Base-by-base conservation (phyloP, 2,329 filamentous ascomycete genomes). In the Xylaria sp. region DNA sequence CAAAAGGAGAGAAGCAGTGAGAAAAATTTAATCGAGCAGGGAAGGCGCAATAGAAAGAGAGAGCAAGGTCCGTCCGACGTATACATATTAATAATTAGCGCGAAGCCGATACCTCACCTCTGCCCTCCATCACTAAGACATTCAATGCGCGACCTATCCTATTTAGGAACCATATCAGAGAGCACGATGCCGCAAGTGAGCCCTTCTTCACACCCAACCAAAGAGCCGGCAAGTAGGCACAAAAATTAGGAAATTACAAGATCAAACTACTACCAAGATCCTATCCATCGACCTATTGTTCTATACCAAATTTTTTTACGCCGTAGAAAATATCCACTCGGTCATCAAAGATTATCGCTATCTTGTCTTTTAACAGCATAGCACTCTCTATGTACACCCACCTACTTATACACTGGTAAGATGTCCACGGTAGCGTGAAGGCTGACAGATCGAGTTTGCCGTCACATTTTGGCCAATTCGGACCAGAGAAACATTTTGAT, bases 21-120 rank as follows among this genome's bases (percentile, higher is more conserved):
- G 69, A 67, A 67, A 67, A 69, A 37, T 57, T 66, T 46, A 58
- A 54, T 61, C 32, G 39, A 50, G 13, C 56, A 67, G 66, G 66
- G 63, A 37, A 28, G 8, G 3, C 10, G 18, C 34, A 37, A 37
- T 37, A 37, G 34, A 37, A 37, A 39, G 51, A 56, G n/a, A 67
- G 55, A 66, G 66, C 59, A 62, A 62, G 69, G 66, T 34, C 56
- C 25, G 1, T 18, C 46, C 28, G 20, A 61, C 59, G 56, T 68
- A 68, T 55, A 60, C 28, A 10, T 20, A 64, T 41, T 41, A 41
- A 34, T 60, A 59, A 65, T 44, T 41, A 59, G 55, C n/a, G 46
- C 50, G 34, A 28, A 34, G 28, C 3, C 37, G 23, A 34, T 62
- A 54, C 59, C 23, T 62, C 46, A 20, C 34, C 13, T 52, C 23